These are phyloP conservation scores for Bipolaris cookei DNA, from an alignment of 2,329 filamentous ascomycete genomes.

Conservation along the genomic window DNA sequence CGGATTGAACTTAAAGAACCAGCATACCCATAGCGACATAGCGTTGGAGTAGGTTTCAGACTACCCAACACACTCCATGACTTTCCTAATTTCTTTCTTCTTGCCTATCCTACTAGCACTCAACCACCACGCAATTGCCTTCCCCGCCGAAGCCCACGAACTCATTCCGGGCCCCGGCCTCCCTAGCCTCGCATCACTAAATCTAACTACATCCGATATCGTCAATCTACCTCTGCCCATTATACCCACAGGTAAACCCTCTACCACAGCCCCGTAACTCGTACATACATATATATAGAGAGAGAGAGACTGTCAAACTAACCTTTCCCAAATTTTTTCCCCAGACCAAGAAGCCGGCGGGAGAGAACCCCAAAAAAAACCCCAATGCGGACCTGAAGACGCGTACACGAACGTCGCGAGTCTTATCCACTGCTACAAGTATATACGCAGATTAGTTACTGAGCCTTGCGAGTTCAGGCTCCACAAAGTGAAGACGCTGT, in stretches of 20 bases:
- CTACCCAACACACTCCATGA: not conserved
- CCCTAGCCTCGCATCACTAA: slow-evolving; percentile 15
- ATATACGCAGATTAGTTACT: slow-evolving; percentile 15
- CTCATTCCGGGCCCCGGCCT: slow-evolving; percentile 9
- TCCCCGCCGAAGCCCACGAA: not conserved
- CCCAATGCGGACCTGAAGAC: slow-evolving; percentile 15
- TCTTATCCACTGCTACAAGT: slow-evolving; percentile 21
- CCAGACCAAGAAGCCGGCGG: no score
- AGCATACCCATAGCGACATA: not conserved
- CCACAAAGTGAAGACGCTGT: slow-evolving; percentile 2
- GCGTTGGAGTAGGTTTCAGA: not conserved
- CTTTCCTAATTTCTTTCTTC: not conserved
- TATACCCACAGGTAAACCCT: slow-evolving; percentile 1
- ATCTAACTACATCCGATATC: slow-evolving; percentile 11
- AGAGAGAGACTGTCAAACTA: no score
- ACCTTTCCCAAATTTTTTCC: not conserved
- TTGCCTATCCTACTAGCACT: not conserved
- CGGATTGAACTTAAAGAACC: not conserved
- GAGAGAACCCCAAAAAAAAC: no score
- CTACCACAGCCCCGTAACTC: no score
- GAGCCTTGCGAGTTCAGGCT: slow-evolving; percentile 9
- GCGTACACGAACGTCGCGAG: slow-evolving; percentile 19
- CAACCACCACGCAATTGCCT: not conserved
- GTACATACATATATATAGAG: no score
- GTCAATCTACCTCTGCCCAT: slow-evolving; percentile 1